These are phyloP conservation scores for Aureobasidium melanogenum DNA, from an alignment of 2,329 filamentous ascomycete genomes.

Conservation along the genomic window DNA sequence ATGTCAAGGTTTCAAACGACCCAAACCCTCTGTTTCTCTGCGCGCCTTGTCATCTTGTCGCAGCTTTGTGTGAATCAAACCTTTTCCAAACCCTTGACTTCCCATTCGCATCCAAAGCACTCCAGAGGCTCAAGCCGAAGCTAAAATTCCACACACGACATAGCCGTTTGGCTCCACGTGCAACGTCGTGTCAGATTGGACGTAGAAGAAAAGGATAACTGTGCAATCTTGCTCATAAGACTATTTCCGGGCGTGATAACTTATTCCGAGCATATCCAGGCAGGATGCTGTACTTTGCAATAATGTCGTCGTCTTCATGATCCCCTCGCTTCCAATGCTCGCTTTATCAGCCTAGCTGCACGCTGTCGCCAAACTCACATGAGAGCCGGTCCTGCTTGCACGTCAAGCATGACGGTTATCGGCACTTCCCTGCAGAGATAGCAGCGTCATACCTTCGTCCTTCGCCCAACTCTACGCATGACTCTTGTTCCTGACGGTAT, in stretches of 20 bases:
- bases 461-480: not conserved
- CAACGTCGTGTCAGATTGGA: conserved; percentile 1
- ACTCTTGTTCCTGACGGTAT: not conserved
- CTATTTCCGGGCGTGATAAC: too few species aligned
- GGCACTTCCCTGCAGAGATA: not conserved
- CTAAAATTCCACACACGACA: conserved; percentile 5
- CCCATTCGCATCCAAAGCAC: conserved; percentile 4
- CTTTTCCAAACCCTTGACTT: not conserved
- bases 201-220: not conserved
- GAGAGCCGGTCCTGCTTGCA: not conserved
- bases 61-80: not conserved
- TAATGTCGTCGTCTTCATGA: not conserved
- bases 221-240: too few species aligned
- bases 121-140: conserved; percentile 5
- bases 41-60: not conserved
- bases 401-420: not conserved
- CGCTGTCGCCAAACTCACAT: not conserved
- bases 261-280: not conserved
- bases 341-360: not conserved
- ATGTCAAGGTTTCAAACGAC: conserved; percentile 8
- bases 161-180: conserved; percentile 1
- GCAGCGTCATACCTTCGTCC: not conserved
- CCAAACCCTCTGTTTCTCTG: not conserved
- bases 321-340: not conserved
- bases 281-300: not conserved